Base-by-base conservation (phyloP, 2,329 filamentous ascomycete species). In the Sarocladium brachiariae region DNA sequence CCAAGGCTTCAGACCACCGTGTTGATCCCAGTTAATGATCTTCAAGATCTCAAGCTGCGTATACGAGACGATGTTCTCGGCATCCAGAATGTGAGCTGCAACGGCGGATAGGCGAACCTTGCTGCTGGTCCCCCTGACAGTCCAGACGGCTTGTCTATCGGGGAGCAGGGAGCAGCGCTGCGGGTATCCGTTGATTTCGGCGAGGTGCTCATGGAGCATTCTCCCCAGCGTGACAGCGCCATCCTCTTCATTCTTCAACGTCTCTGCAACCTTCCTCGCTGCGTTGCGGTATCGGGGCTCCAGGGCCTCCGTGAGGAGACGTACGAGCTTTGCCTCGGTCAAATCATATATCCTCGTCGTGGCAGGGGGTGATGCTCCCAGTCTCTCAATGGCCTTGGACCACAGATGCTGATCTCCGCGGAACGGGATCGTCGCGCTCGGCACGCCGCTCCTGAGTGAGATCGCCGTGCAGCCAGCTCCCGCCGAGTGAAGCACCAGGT, bases 141-240 rank as follows among this genome's bases (percentile, higher is more conserved):
- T 45, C 39, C 39, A 45, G 21, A 45, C 39, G 9, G 39, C 39
- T 18, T 45, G 39, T 27, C 39, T 10, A 9, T 45, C 39, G 23
- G 39, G 14, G 4, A 45, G 24, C 9, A 45, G 14, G 6, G 39
- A 45, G 39, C 39, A 45, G 4, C 39, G 39, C 24, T 10, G 21
- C 4, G 39, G 39, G 23, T 27, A 45, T 8, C 39, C 39, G 13
- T 25, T n/a, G 11, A 27, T 45, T 9, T 45, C 10, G 7, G 21
- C 5, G 6, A 45, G 18, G 23, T 45, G 39, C 23, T 25, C 39
- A 23, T 45, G 39, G 14, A 45, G 24, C 21, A 27, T 27, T 23
- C 21, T 45, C 39, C 9, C 24, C 13, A 30, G 21, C 10, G 13
- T n/a, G 5, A 7, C 9, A 8, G 39, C 39, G 16, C 39, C 39